Percentiles rank a stretch among this genome's conserved stretches.
Conservation (phyloP, 345 rosid genomes). For the Leavenworthia alabamica region DNA sequence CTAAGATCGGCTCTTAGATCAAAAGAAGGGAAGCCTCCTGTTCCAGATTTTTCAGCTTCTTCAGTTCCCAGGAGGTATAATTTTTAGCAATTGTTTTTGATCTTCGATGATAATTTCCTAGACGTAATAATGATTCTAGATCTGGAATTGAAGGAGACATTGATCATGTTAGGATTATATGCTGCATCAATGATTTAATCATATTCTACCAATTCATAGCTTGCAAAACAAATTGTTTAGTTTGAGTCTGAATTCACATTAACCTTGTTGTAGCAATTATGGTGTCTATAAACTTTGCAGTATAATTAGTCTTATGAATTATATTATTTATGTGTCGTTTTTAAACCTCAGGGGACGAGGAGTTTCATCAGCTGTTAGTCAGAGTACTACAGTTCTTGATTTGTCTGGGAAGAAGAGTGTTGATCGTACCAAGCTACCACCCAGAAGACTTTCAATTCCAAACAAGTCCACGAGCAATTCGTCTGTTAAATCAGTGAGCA, state of each 20-base stretch:
- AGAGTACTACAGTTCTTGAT: slow-evolving; percentile 66
- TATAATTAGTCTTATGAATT: background rate
- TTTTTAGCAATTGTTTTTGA: background rate
- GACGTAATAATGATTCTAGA: background rate
- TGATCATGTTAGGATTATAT: background rate
- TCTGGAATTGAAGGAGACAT: background rate
- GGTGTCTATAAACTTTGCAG: background rate
- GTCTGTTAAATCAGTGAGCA: slow-evolving; percentile 27
- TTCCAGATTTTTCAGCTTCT: slow-evolving; percentile 35
- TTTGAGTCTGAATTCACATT: background rate
- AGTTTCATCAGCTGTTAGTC: slow-evolving; percentile 49
- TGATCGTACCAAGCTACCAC: slow-evolving; percentile 58
- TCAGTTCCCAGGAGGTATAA: slow-evolving; percentile 26
- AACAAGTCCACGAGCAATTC: slow-evolving; percentile 41
- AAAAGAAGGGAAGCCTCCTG: slow-evolving; percentile 53
- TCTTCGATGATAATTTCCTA: background rate
- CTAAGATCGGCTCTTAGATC: slow-evolving; percentile 67
- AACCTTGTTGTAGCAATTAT: background rate
- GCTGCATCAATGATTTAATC: background rate
- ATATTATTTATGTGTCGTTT: background rate
- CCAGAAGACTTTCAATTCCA: slow-evolving; percentile 74
- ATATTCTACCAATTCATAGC: background rate
- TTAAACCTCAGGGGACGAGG: slow-evolving; percentile 40
- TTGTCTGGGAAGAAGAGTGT: slow-evolving; percentile 50
- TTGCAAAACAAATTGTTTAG: background rate